Evolutionary conservation across 2,329 filamentous ascomycete species (phyloP).

Genomic region (Sphaerostilbella broomeana): DNA sequence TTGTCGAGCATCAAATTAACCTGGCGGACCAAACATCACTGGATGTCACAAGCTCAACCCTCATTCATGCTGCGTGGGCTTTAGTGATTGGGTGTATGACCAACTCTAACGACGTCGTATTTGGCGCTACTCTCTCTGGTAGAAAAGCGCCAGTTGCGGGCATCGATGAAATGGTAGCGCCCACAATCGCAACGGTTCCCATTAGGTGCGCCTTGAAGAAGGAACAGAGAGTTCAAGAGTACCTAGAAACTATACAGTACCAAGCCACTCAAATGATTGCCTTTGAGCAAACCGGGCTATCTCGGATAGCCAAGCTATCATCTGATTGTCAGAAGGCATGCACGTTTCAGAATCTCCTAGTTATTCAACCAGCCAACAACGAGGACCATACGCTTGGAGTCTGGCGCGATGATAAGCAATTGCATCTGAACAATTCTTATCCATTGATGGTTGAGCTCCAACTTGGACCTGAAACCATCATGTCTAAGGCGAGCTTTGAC

Average conservation of each 20-base stretch:
- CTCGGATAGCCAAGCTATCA: background rate
- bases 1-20: background rate
- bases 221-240: background rate
- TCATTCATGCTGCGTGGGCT: conserved; percentile 1
- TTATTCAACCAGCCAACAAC: conserved; percentile 4
- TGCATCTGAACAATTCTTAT: too few species aligned
- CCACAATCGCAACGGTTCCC: conserved; percentile 8
- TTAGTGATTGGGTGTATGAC: conserved; percentile 5
- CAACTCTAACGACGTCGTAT: conserved; percentile 6
- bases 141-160: conserved; percentile 7
- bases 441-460: background rate
- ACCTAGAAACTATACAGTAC: background rate
- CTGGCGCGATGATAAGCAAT: too few species aligned
- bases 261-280: conserved; percentile 7
- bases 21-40: background rate
- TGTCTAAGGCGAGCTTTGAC: background rate
- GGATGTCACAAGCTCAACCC: conserved; percentile 5
- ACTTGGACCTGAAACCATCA: background rate
- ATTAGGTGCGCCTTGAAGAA: background rate
- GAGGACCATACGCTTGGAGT: too few species aligned
- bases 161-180: conserved; percentile 4
- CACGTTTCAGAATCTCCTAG: conserved; percentile 6
- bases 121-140: conserved; percentile 6
- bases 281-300: conserved; percentile 9
- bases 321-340: conserved; percentile 5